Conservation (phyloP, 163 green algal species). For the Trebouxia gelatinosa region DNA sequence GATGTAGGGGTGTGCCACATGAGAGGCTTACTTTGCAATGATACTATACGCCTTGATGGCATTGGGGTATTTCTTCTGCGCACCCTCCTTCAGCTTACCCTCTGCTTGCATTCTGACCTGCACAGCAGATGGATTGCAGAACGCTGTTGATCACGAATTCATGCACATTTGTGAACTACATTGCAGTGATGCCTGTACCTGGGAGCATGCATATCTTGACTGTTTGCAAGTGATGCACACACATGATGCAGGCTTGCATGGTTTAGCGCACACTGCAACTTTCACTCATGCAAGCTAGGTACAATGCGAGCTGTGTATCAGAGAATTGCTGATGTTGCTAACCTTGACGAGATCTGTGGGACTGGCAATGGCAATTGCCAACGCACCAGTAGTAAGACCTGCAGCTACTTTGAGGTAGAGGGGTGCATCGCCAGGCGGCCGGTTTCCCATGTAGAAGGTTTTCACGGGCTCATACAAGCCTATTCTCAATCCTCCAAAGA, state of each 20-base stretch:
- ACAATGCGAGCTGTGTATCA: neutral
- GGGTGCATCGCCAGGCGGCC: constrained; percentile 25
- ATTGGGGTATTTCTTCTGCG: constrained; percentile 79
- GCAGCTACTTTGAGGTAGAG: constrained; percentile 92
- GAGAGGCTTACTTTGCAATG: constrained; percentile 70
- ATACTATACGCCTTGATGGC: constrained; percentile 90
- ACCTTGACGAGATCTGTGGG: constrained; percentile 99
- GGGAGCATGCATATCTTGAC: neutral
- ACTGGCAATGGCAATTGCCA: constrained; percentile 86
- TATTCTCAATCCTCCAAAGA: constrained; percentile 96
- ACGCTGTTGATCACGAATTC: neutral
- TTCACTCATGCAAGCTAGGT: neutral
- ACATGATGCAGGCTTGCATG: constrained; percentile 1
- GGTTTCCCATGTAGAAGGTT: constrained; percentile 36
- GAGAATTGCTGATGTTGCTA: neutral
- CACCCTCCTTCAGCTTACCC: constrained; percentile 77
- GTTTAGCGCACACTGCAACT: neutral
- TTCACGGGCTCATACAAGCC: constrained; percentile 97
- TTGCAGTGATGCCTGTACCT: neutral
- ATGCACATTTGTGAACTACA: neutral
- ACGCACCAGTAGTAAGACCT: constrained; percentile 90
- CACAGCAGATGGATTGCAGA: constrained; percentile 25
- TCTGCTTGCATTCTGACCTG: constrained; percentile 97
- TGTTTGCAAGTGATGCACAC: neutral
- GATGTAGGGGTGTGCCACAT: neutral